These are phyloP conservation scores for Cystoderma amianthinum DNA, from an alignment of 768 basidiomycete genomes.

Conservation along the genomic window DNA sequence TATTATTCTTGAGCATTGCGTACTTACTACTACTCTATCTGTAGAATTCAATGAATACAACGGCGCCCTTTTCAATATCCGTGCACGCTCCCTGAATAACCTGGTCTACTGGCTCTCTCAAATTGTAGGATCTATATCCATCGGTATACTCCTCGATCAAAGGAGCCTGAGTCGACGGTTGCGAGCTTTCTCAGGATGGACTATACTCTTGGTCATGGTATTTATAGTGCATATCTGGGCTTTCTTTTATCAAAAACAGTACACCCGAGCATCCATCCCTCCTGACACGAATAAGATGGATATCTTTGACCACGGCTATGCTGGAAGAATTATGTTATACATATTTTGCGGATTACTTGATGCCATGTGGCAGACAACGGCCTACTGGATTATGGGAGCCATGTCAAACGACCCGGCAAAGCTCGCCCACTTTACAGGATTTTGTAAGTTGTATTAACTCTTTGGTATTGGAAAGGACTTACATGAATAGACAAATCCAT, in stretches of 20 bases:
- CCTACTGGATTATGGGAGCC: conserved; percentile 80
- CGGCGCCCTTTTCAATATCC: conserved; percentile 73
- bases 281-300: conserved; percentile 43
- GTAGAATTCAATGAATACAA: conserved; percentile 78
- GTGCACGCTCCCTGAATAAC: conserved; percentile 70
- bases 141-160: conserved; percentile 65
- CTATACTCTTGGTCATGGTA: conserved; percentile 51
- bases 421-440: conserved; percentile 74
- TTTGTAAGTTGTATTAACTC: conserved; percentile 57
- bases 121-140: conserved; percentile 66
- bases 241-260: conserved; percentile 71
- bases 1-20: no score
- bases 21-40: conserved; percentile 4
- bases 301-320: conserved; percentile 47
- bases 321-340: conserved; percentile 52
- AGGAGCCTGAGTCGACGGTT: conserved; percentile 47
- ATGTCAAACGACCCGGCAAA: conserved; percentile 81
- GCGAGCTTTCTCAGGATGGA: conserved; percentile 70
- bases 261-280: conserved; percentile 48
- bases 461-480: not conserved
- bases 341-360: conserved; percentile 73
- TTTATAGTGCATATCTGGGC: conserved; percentile 72
- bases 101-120: conserved; percentile 78
- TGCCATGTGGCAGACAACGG: conserved; percentile 80
- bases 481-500: conserved; percentile 53